Base-by-base conservation (phyloP, 129 eudicot species). In the Flaveria linearis region DNA sequence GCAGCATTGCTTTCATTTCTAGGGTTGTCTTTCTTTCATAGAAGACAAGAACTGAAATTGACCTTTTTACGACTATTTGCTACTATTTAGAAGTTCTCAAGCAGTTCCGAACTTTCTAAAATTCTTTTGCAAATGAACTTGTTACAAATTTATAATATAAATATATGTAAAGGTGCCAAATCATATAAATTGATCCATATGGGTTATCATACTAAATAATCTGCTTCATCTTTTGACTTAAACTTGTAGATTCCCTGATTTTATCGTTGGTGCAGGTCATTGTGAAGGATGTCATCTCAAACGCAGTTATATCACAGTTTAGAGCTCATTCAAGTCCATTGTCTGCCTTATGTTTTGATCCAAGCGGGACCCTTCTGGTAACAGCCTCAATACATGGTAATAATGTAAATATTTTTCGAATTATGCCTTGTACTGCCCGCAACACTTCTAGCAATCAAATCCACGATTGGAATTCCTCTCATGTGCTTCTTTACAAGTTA, bases 311-410 rank as follows among this genome's bases (percentile, higher is more conserved):
- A 73, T 80, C 85, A 73, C 90, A 86, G 75, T 86, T 86, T 50
- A 77, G 77, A 73, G 90, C 90, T 55, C 90, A 86, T 81, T 81
- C 78, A 49, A 83, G 82, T 66, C 87, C 90, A 25, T 68, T 86
- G 47, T 80, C 85, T 55, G 90, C 90, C 13, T 75, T 86, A 49
- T 86, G 85, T 74, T 83, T 86, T 81, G 90, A 86, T 83, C 90
- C 90, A 25, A 86, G 87, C 33, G 90, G 90, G 76, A 86, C 90
- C 36, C 87, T 86, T 77, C 46, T 86, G 28, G 90, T 86, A 18
- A 86, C 90, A 68, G 90, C 90, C 73, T 86, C 90, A n/a, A 76
- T 86, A 61, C 84, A 81, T 68, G 90, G 90, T 52, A 86, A 80
- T 74, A 80, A 68, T 68, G 81, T 86, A 14, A 86, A 86, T 65